Base-by-base conservation (phyloP, 352 stramenopile genomes). In the Pythium aquatile region DNA sequence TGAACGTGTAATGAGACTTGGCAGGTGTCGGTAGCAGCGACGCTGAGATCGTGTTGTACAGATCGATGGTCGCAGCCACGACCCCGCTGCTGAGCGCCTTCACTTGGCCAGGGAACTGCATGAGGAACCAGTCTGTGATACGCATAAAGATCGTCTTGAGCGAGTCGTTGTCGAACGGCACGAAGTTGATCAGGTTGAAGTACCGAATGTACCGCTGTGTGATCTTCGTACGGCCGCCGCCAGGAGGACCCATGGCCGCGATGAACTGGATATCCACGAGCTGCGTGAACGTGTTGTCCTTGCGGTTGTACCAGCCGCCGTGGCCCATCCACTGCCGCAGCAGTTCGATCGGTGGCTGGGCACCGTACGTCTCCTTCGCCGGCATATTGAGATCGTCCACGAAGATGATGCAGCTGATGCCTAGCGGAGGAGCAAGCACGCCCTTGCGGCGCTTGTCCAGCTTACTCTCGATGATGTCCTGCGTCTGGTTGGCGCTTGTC, bases 321-420 rank as follows among this genome's bases (percentile, higher is more conserved):
- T 98, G 91, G 20, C 96, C 93, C 88, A 98, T 98, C 89, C 91
- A 97, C 69, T 98, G 93, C 1, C 93, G 80, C 56, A 98, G 66
- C 13, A 98, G 73, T 66, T 98, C 93, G 33, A 98, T 97, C 5
- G 93, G 92, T 14, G 93, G 93, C 63, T 98, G 93, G 3, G 92
- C 93, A 8, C 93, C 93, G 59, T 98, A 98, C 46, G 90, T 96
- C 65, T 98, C 93, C 59, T 97, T 97, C 0, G 90, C 90, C 1
- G 93, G 93, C 93, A 98, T 98, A 68, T 98, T 98, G 17, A 98
- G 76, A 57, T 98, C 93, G 64, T 98, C 93, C 0, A 98, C 91
- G 63, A 98, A 98, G 32, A 98, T 89, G 33, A 98, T 80, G 44
- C 87, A 97, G 49, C 73, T 97, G 62, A 95, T 90, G 2, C 93